Evolutionary conservation across 208 protist species (phyloP).

Genomic region (Histomonas meleagridis): DNA sequence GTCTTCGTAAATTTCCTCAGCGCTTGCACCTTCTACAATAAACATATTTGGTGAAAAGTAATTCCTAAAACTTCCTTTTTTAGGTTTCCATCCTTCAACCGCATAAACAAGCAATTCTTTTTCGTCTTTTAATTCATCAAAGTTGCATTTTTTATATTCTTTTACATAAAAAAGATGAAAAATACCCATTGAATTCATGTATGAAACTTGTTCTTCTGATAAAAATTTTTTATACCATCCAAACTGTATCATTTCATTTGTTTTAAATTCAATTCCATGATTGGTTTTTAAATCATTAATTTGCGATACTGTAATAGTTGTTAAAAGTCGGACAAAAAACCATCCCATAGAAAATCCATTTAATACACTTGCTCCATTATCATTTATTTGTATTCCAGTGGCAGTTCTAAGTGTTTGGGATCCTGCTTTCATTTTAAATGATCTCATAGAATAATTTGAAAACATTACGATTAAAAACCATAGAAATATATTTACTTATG

Average conservation of each 20-base stretch:
- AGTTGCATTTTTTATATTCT: not conserved
- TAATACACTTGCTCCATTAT: too few species aligned
- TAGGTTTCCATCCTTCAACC: not conserved
- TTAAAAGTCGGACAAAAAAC: not conserved
- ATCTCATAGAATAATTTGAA: too few species aligned
- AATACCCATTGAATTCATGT: not conserved
- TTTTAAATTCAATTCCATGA: too few species aligned
- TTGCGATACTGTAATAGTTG: not conserved
- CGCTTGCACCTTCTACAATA: not conserved
- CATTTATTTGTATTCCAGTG: too few species aligned
- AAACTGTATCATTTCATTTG: too few species aligned
- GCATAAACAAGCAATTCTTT: not conserved
- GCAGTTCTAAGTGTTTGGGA: too few species aligned
- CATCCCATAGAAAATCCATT: not conserved
- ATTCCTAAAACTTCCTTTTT: not conserved
- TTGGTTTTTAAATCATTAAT: not conserved
- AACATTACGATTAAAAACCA: too few species aligned
- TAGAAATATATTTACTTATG: too few species aligned
- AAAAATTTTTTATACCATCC: too few species aligned
- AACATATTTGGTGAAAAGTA: not conserved
- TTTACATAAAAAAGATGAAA: not conserved
- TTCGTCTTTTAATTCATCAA: not conserved
- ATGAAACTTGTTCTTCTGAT: too few species aligned
- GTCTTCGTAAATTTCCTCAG: not conserved
- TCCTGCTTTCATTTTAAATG: too few species aligned